Conservation (phyloP, 2,329 filamentous ascomycete species). For the Botryotinia globosa region DNA sequence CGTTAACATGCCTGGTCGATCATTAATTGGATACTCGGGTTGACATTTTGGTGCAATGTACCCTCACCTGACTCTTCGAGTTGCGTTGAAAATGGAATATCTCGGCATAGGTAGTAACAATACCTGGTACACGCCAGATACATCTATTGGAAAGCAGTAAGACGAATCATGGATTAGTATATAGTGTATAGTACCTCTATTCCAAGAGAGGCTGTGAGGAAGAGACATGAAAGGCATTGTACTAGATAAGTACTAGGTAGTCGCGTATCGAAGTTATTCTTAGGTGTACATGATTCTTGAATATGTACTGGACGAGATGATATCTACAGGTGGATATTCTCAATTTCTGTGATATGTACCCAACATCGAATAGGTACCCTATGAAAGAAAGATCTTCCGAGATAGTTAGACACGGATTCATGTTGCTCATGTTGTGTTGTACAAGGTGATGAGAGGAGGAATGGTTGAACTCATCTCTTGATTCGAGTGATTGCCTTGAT, state of each 20-base stretch:
- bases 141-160: slow-evolving; percentile 10
- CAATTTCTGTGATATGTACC: slow-evolving; percentile 14
- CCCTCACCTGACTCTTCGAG: slow-evolving; percentile 12
- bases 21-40: slow-evolving; percentile 17
- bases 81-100: neutral
- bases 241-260: neutral
- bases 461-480: slow-evolving; percentile 10
- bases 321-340: slow-evolving; percentile 4
- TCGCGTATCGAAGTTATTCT: neutral
- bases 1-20: slow-evolving; percentile 15
- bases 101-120: slow-evolving; percentile 7
- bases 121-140: slow-evolving; percentile 7
- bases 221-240: neutral
- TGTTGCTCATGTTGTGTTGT: slow-evolving; percentile 13
- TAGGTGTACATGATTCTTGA: neutral
- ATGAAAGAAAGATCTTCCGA: neutral
- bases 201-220: slow-evolving; percentile 19
- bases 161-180: slow-evolving; percentile 12
- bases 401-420: neutral
- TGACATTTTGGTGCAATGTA: slow-evolving; percentile 12
- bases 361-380: slow-evolving; percentile 2
- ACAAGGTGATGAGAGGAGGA: slow-evolving; percentile 7
- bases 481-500: slow-evolving; percentile 7
- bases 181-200: slow-evolving; percentile 14
- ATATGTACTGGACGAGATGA: slow-evolving; percentile 13